Evolutionary conservation across 2,329 filamentous ascomycete genomes (phyloP).

Genomic region (Stagonosporopsis vannaccii): DNA sequence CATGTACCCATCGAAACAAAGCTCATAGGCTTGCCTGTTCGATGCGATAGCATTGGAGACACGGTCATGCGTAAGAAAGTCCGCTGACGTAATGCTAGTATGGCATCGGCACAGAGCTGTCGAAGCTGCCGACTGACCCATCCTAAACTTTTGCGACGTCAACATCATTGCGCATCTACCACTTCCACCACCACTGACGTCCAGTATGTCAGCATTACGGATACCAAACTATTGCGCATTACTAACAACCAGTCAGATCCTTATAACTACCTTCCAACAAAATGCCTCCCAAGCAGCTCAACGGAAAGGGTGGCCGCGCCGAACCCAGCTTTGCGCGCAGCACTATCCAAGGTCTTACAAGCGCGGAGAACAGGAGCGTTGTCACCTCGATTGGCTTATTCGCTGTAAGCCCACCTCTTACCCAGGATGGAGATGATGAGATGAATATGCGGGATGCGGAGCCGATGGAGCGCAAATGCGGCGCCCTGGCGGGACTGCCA

Average conservation of each 20-base stretch:
- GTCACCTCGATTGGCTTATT: slow-evolving; percentile 59
- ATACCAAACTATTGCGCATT: neutral
- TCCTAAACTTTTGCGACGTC: slow-evolving; percentile 36
- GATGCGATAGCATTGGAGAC: neutral
- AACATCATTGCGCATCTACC: slow-evolving; percentile 19
- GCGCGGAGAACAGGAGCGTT: slow-evolving; percentile 58
- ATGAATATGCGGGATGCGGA: slow-evolving; percentile 14
- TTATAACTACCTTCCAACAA: slow-evolving; percentile 9
- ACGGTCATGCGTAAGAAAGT: neutral
- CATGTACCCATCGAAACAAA: too few relatives aligned
- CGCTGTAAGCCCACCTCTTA: slow-evolving; percentile 52
- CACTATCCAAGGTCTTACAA: slow-evolving; percentile 53
- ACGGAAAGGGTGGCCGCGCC: slow-evolving; percentile 35
- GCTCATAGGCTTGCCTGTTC: neutral
- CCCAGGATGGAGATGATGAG: slow-evolving; percentile 7
- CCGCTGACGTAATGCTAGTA: slow-evolving; percentile 3
- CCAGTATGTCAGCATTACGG: slow-evolving; percentile 12
- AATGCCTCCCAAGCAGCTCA: slow-evolving; percentile 44
- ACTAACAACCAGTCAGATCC: neutral
- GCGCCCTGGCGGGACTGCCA: neutral
- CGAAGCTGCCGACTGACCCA: slow-evolving; percentile 16
- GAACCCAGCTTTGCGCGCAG: slow-evolving; percentile 52
- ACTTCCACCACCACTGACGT: neutral
- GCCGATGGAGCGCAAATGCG: slow-evolving; percentile 4
- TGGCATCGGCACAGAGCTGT: slow-evolving; percentile 7